Conservation (phyloP, 495 filamentous ascomycete genomes). For the Sporormia fimetaria region DNA sequence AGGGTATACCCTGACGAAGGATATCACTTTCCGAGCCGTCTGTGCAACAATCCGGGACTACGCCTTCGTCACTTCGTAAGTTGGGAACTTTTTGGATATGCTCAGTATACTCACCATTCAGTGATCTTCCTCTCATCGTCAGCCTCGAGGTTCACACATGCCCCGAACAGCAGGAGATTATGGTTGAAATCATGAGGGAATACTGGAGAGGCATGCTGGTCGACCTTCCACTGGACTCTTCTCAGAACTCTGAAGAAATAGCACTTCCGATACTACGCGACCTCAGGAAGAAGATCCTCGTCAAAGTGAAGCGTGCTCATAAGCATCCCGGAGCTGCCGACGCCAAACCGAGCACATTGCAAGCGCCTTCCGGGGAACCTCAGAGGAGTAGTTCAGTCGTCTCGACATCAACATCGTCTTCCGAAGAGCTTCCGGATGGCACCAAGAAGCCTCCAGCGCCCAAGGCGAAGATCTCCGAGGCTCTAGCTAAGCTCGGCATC, state of each 20-base stretch:
- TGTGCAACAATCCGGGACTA: slow-evolving; percentile 67
- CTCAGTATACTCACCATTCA: slow-evolving; percentile 15
- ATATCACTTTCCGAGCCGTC: slow-evolving; percentile 72
- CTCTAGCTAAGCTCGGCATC: slow-evolving; percentile 61
- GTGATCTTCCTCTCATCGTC: slow-evolving; percentile 72
- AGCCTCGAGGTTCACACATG: slow-evolving; percentile 81
- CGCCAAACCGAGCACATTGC: slow-evolving; percentile 15
- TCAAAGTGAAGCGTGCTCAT: slow-evolving; percentile 75
- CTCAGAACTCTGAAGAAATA: slow-evolving; percentile 35
- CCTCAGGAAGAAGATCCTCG: slow-evolving; percentile 65
- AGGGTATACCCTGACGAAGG: slow-evolving; percentile 76
- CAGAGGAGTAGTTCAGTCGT: slow-evolving; percentile 2
- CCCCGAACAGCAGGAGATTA: slow-evolving; percentile 66
- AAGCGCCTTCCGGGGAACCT: slow-evolving; percentile 9
- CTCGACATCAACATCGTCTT: slow-evolving; percentile 6
- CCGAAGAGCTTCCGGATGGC: slow-evolving; percentile 30
- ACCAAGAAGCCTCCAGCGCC: slow-evolving; percentile 12
- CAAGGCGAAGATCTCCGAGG: slow-evolving; percentile 62
- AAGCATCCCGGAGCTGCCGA: slow-evolving; percentile 32
- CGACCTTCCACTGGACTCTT: slow-evolving; percentile 36
- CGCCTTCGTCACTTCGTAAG: slow-evolving; percentile 52
- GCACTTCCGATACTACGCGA: slow-evolving; percentile 55
- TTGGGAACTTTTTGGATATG: not conserved
- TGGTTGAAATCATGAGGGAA: slow-evolving; percentile 80
- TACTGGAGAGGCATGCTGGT: slow-evolving; percentile 63